Evolutionary conservation across 495 filamentous ascomycete genomes (phyloP).

Genomic region (Talaromyces adpressus): DNA sequence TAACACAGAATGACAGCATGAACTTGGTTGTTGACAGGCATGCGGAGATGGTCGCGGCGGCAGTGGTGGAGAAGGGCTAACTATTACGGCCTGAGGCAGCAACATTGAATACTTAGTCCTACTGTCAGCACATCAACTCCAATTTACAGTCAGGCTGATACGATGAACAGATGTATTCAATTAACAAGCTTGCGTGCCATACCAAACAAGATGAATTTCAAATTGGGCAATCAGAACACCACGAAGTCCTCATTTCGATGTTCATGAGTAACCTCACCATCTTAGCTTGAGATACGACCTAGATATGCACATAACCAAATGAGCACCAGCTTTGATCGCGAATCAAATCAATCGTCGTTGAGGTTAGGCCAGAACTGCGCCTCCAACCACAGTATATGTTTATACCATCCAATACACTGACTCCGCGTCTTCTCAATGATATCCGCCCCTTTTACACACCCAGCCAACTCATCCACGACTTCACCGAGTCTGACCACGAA

Average conservation of each 20-base stretch:
- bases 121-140: neutral
- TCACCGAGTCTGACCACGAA: conserved; percentile 44
- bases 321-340: neutral
- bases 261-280: neutral
- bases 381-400: conserved; percentile 48
- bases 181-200: neutral
- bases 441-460: conserved; percentile 29
- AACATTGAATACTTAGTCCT: neutral
- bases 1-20: neutral
- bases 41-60: conserved; percentile 10
- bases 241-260: neutral
- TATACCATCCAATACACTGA: conserved; percentile 40
- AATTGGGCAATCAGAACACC: neutral
- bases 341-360: neutral
- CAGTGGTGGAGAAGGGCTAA: conserved; percentile 12
- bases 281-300: neutral
- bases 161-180: neutral
- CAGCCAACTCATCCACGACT: conserved; percentile 38
- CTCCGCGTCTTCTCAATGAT: conserved; percentile 23
- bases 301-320: neutral
- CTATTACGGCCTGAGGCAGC: conserved; percentile 19
- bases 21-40: neutral
- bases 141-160: neutral
- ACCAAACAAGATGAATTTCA: neutral
- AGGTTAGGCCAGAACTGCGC: conserved; percentile 42